Evolutionary conservation across 1,284 basidiomycete genomes (phyloP).

Genomic region (Filobasidium uniguttulatum): DNA sequence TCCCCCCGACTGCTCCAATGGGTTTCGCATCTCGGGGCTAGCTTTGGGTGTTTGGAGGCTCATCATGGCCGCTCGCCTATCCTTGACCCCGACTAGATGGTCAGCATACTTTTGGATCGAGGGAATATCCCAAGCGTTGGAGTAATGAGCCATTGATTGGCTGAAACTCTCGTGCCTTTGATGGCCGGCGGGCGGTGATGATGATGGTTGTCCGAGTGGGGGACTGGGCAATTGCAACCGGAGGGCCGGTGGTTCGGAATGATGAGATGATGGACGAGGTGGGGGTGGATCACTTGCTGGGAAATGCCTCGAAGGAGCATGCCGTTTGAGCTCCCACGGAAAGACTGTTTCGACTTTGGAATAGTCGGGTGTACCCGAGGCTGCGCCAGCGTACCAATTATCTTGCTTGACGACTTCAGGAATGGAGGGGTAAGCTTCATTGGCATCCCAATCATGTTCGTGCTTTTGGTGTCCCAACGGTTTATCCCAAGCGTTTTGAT

Average conservation of each 20-base stretch:
- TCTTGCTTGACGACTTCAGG: constrained; percentile 30
- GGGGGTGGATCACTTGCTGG: constrained; percentile 53
- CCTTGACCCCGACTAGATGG: constrained; percentile 42
- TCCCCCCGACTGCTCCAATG: constrained; percentile 1
- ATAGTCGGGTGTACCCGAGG: constrained; percentile 48
- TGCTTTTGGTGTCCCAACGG: constrained; percentile 28
- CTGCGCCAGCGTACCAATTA: constrained; percentile 39
- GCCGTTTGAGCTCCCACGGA: constrained; percentile 71
- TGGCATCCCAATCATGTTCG: constrained; percentile 18
- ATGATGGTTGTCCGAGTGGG: constrained; percentile 16
- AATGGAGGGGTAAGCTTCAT: constrained; percentile 26
- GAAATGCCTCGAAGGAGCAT: constrained; percentile 56
- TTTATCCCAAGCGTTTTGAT: constrained; percentile 42
- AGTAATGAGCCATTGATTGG: constrained; percentile 46
- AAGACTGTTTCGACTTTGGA: constrained; percentile 67
- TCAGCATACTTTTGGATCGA: constrained; percentile 63
- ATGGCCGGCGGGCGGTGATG: constrained; percentile 14
- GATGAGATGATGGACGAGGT: constrained; percentile 42
- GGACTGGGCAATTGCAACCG: constrained; percentile 21
- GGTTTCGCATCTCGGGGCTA: background rate
- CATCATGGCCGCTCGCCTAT: constrained; percentile 3
- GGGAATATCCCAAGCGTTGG: constrained; percentile 73
- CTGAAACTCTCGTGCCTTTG: constrained; percentile 40
- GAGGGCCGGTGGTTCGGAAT: constrained; percentile 27
- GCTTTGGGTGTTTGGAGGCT: background rate